Percentiles rank a stretch among this genome's conserved stretches.
Evolutionary conservation across 176 grass and related monocot genomes (phyloP).

Genomic region (Miscanthus lutarioriparius): DNA sequence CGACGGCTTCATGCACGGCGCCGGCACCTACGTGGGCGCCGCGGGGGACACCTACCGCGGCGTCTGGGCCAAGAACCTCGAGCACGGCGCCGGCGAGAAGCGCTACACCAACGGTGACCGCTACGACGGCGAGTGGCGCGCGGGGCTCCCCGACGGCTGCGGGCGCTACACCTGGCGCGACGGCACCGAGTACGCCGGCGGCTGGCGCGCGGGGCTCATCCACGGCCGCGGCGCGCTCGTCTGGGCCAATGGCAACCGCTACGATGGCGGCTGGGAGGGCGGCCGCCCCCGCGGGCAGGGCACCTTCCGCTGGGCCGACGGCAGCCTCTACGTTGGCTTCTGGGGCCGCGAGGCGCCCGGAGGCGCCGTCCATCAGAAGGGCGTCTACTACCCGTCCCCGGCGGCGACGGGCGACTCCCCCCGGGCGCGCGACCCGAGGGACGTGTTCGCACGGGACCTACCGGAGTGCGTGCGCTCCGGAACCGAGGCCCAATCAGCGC

Average conservation of each 20-base stretch:
- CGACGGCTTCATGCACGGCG: constrained; percentile 74
- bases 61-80: constrained; percentile 81
- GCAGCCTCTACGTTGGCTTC: constrained; percentile 70
- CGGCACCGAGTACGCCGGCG: constrained; percentile 75
- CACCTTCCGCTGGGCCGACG: constrained; percentile 80
- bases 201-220: constrained; percentile 65
- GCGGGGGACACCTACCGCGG: constrained; percentile 82
- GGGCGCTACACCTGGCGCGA: constrained; percentile 70
- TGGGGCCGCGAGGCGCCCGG: constrained; percentile 57
- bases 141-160: constrained; percentile 65
- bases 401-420: constrained; percentile 44
- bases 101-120: constrained; percentile 76
- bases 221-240: constrained; percentile 70
- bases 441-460: constrained; percentile 64
- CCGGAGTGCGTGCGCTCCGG: constrained; percentile 55
- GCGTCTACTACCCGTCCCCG: constrained; percentile 76
- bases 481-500: constrained; percentile 55
- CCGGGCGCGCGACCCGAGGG: constrained; percentile 62
- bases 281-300: constrained; percentile 72
- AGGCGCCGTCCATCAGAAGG: constrained; percentile 67
- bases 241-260: constrained; percentile 82
- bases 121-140: constrained; percentile 81
- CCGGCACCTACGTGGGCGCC: constrained; percentile 62
- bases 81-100: constrained; percentile 76
- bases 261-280: constrained; percentile 85